These are phyloP conservation scores for Xylaria sp. DNA, from an alignment of 2,329 filamentous ascomycete species.

Conservation along the genomic window DNA sequence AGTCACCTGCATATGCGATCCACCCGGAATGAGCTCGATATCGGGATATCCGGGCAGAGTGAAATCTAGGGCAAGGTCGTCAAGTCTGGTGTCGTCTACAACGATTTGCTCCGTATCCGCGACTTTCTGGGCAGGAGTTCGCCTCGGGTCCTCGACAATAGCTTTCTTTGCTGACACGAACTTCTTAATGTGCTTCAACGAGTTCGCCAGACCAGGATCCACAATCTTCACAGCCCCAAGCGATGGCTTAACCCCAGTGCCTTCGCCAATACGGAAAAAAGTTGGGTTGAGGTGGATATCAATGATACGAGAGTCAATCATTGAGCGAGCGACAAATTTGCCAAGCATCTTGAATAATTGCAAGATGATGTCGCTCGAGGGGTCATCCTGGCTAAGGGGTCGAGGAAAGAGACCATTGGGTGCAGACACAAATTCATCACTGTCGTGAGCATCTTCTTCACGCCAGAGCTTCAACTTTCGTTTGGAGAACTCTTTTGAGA, in stretches of 20 bases:
- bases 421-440: slow-evolving; percentile 78
- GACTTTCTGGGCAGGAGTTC: slow-evolving; percentile 66
- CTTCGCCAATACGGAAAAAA: slow-evolving; percentile 90
- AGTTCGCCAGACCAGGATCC: slow-evolving; percentile 78
- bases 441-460: slow-evolving; percentile 70
- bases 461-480: slow-evolving; percentile 97
- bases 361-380: slow-evolving; percentile 79
- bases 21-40: slow-evolving; percentile 75
- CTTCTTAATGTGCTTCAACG: slow-evolving; percentile 79
- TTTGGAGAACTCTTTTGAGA: slow-evolving; percentile 94
- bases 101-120: slow-evolving; percentile 62
- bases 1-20: slow-evolving; percentile 68
- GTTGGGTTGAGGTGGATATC: slow-evolving; percentile 96
- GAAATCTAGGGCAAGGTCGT: slow-evolving; percentile 89
- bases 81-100: slow-evolving; percentile 71
- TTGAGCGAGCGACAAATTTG: slow-evolving; percentile 94
- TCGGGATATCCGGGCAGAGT: slow-evolving; percentile 85
- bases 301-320: slow-evolving; percentile 97
- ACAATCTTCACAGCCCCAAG: slow-evolving; percentile 85
- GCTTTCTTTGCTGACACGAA: slow-evolving; percentile 78
- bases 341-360: slow-evolving; percentile 89
- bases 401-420: slow-evolving; percentile 84
- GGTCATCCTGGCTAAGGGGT: slow-evolving; percentile 76
- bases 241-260: slow-evolving; percentile 67
- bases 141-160: slow-evolving; percentile 64